These are phyloP conservation scores for Pleurostoma richardsiae DNA, from an alignment of 2,329 filamentous ascomycete genomes.

Conservation along the genomic window DNA sequence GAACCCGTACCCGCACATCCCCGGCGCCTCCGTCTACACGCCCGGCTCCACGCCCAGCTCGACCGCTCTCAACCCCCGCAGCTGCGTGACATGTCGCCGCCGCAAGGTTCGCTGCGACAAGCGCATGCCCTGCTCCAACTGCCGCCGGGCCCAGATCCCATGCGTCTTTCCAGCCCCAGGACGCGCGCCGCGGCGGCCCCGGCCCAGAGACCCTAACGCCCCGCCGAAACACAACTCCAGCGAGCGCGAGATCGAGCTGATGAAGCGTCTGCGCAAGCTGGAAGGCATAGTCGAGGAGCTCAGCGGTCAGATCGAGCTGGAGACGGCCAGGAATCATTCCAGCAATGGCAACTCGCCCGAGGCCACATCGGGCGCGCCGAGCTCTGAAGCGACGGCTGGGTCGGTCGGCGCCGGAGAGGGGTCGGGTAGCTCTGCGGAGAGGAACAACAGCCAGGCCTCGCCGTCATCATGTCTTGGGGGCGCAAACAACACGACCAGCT, in stretches of 20 bases:
- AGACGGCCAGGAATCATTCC: constrained; percentile 32
- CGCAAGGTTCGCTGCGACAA: constrained; percentile 74
- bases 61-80: constrained; percentile 13
- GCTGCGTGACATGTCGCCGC: constrained; percentile 15
- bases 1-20: constrained; percentile 12
- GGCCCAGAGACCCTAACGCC: constrained; percentile 61
- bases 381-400: constrained; percentile 1
- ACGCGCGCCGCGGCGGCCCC: constrained; percentile 62
- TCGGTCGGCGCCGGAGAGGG: constrained; percentile 10
- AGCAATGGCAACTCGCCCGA: constrained; percentile 32
- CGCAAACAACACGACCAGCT: constrained; percentile 4
- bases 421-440: constrained; percentile 4
- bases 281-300: constrained; percentile 72
- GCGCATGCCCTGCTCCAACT: constrained; percentile 71
- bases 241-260: constrained; percentile 61
- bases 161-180: constrained; percentile 73
- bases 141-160: constrained; percentile 62
- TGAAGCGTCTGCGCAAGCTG: constrained; percentile 66
- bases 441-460: constrained; percentile 11
- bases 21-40: constrained; percentile 19
- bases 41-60: constrained; percentile 15
- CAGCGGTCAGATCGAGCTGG: constrained; percentile 58
- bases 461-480: constrained; percentile 5
- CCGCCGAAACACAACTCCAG: constrained; percentile 53
- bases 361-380: constrained; percentile 11